phyloP scores from a whole-genome alignment of 495 filamentous ascomycete genomes.

The Penicillium alfredii region DNA sequence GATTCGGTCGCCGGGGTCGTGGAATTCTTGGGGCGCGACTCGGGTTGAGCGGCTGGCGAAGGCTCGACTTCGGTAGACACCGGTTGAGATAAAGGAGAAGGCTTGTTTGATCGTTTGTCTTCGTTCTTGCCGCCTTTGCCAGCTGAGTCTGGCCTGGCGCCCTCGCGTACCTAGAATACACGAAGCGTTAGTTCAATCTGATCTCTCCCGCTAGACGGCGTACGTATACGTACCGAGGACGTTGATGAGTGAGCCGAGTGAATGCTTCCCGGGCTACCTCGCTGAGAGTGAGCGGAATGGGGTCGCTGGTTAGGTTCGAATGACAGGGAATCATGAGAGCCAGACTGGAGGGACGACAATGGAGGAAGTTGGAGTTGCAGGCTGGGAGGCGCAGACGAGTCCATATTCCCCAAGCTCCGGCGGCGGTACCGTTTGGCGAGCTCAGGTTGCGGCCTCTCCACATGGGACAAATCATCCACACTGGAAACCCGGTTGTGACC shows the following conservation, averaged over 20 bases:
- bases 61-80: conserved; percentile 48
- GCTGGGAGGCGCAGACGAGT: conserved; percentile 46
- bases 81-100: conserved; percentile 86
- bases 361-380: conserved; percentile 35
- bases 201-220: neutral
- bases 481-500: conserved; percentile 42
- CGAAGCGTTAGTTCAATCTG: conserved; percentile 2
- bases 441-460: conserved; percentile 46
- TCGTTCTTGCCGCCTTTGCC: conserved; percentile 21
- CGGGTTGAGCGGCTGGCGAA: conserved; percentile 18
- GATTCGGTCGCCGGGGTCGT: conserved; percentile 41
- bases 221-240: conserved; percentile 50
- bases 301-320: conserved; percentile 38
- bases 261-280: conserved; percentile 52
- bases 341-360: conserved; percentile 20
- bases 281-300: conserved; percentile 51
- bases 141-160: no score
- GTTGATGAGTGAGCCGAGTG: conserved; percentile 45
- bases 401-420: conserved; percentile 76
- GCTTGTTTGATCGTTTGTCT: conserved; percentile 61
- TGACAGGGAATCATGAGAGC: conserved; percentile 29
- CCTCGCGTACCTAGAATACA: conserved; percentile 14
- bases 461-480: conserved; percentile 47
- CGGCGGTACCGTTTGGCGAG: conserved; percentile 71
- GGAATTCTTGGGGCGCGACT: conserved; percentile 15